phyloP scores from a whole-genome alignment of 805 yeast genomes.

The Diddensiella santjacobensis region DNA sequence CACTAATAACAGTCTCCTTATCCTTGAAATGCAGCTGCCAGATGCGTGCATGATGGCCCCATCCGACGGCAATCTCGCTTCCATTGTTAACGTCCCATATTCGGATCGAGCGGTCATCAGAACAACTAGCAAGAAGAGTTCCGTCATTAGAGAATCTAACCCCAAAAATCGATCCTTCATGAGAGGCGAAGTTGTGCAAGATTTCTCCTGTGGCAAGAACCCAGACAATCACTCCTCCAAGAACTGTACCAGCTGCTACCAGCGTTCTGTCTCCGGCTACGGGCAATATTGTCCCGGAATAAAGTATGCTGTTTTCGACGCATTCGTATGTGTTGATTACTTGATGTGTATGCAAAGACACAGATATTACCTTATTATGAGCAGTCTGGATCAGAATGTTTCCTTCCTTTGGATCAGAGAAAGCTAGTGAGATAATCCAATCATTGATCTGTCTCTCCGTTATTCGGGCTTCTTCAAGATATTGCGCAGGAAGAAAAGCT shows the following conservation, averaged over 20 bases:
- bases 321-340: constrained; percentile 41
- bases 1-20: constrained; percentile 48
- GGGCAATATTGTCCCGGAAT: constrained; percentile 72
- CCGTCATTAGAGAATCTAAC: constrained; percentile 60
- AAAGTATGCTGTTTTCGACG: constrained; percentile 75
- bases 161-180: constrained; percentile 89
- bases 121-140: constrained; percentile 65
- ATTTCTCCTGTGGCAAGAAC: constrained; percentile 38
- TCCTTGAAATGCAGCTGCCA: constrained; percentile 71
- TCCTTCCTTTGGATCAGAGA: constrained; percentile 38
- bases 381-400: constrained; percentile 62
- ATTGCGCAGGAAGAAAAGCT: constrained; percentile 37
- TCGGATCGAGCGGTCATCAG: constrained; percentile 88
- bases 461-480: constrained; percentile 19
- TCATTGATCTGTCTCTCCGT: constrained; percentile 48
- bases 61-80: constrained; percentile 64
- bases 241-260: constrained; percentile 89
- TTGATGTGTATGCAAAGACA: constrained; percentile 29
- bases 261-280: constrained; percentile 38
- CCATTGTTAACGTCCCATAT: constrained; percentile 65
- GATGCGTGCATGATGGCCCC: constrained; percentile 96
- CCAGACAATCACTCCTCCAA: constrained; percentile 86
- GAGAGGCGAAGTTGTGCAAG: constrained; percentile 59
- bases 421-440: constrained; percentile 71
- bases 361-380: constrained; percentile 61